Percentiles rank a stretch among this genome's conserved stretches.
These are phyloP conservation scores for Fraxinus nigra DNA, from an alignment of 305 asterid species.

Conservation along the genomic window DNA sequence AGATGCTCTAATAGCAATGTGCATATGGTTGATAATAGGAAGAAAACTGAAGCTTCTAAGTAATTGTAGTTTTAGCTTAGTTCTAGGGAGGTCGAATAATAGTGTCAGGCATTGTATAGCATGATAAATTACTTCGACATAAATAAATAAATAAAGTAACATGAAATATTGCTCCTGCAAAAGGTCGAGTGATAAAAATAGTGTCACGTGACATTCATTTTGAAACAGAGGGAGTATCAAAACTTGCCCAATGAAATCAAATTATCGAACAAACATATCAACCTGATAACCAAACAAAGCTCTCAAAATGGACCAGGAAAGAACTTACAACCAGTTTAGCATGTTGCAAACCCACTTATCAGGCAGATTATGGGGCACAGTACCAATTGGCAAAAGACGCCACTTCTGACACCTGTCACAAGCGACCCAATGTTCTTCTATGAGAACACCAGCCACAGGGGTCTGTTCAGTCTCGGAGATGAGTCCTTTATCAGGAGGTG, in stretches of 20 bases:
- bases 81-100: not conserved
- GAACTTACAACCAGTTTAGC: constrained; percentile 92
- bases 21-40: not conserved
- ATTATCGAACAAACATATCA: not conserved
- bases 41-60: not conserved
- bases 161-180: constrained; percentile 1
- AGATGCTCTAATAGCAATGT: not conserved
- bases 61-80: not conserved
- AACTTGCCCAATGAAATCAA: constrained; percentile 10
- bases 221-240: not conserved
- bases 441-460: constrained; percentile 37
- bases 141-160: constrained; percentile 4
- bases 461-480: constrained; percentile 37
- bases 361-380: constrained; percentile 51
- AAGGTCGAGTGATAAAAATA: not conserved
- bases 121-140: not conserved
- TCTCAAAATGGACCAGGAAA: constrained; percentile 21
- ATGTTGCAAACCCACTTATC: constrained; percentile 81
- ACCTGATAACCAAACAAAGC: not conserved
- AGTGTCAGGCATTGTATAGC: not conserved
- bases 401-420: constrained; percentile 77
- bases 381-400: constrained; percentile 81
- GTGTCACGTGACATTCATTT: not conserved
- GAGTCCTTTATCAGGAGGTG: constrained; percentile 34
- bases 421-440: constrained; percentile 70